Conservation (phyloP, 2,329 filamentous ascomycete species). For the Monascus ruber region DNA sequence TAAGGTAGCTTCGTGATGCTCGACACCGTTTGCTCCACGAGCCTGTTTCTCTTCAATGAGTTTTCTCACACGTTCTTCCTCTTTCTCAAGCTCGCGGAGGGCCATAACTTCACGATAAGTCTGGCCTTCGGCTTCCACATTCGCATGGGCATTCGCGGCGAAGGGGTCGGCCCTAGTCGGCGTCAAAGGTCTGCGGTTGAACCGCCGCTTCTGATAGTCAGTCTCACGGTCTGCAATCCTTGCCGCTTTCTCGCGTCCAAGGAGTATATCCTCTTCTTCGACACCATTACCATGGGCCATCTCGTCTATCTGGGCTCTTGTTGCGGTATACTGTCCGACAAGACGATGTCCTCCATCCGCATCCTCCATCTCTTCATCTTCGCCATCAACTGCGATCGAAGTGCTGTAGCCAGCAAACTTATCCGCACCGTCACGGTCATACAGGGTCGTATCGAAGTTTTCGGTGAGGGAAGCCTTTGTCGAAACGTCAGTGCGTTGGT, state of each 20-base stretch:
- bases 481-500: conserved; percentile 70
- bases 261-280: conserved; percentile 82
- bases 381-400: conserved; percentile 70
- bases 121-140: conserved; percentile 57
- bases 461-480: conserved; percentile 89
- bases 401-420: conserved; percentile 84
- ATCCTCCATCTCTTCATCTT: conserved; percentile 69
- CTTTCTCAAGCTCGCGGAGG: conserved; percentile 76
- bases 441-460: conserved; percentile 72
- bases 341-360: conserved; percentile 63
- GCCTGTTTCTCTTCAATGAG: conserved; percentile 67
- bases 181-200: conserved; percentile 68
- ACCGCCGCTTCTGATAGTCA: conserved; percentile 92
- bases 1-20: conserved; percentile 62
- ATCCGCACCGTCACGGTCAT: conserved; percentile 65
- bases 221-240: conserved; percentile 89
- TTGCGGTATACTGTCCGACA: conserved; percentile 92
- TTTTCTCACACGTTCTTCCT: conserved; percentile 76
- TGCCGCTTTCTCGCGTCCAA: conserved; percentile 76
- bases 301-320: conserved; percentile 83
- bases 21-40: conserved; percentile 46
- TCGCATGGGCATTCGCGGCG: conserved; percentile 59
- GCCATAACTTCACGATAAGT: conserved; percentile 90
- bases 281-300: conserved; percentile 75
- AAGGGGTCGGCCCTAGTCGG: conserved; percentile 81